Evolutionary conservation across 1,284 basidiomycete genomes (phyloP).

Genomic region (Puccinia horiana): DNA sequence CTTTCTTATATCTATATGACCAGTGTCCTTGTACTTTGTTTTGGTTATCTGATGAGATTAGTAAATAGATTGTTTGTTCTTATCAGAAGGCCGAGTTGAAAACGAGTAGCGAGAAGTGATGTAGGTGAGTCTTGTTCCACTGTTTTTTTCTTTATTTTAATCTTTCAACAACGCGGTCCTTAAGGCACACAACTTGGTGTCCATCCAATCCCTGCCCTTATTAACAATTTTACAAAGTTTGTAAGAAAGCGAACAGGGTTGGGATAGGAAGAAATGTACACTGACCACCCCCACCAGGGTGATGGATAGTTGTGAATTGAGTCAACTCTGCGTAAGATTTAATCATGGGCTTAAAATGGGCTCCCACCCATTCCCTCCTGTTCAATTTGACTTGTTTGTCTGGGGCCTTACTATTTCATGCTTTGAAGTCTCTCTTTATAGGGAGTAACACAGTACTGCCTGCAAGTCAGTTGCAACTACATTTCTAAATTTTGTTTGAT

Average conservation of each 20-base stretch:
- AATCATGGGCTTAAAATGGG: conserved; percentile 6
- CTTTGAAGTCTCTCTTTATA: neutral
- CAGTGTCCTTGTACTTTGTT: too few species aligned
- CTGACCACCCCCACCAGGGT: conserved; percentile 50
- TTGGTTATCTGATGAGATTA: neutral
- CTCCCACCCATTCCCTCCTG: neutral
- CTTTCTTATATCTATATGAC: neutral
- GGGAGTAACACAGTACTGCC: neutral
- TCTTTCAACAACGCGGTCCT: conserved; percentile 39
- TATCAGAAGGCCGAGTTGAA: too few species aligned
- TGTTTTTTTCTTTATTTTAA: neutral
- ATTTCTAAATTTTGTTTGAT: neutral
- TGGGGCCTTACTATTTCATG: neutral
- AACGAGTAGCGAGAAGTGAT: neutral
- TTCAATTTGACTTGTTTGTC: conserved; percentile 46
- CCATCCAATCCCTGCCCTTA: neutral
- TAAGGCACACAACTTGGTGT: conserved; percentile 49
- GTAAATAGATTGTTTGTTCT: too few species aligned
- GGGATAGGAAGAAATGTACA: neutral
- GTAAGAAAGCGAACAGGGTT: neutral
- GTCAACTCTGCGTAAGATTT: conserved; percentile 49
- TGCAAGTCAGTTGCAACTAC: conserved; percentile 39
- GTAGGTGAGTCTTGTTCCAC: neutral
- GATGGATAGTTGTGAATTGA: conserved; percentile 50
- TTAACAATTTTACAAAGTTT: neutral